Evolutionary conservation across 2,329 filamentous ascomycete species (phyloP), one percentile per base, ranked within the genome.

Genomic region (Tolypocladium endophyticum): DNA sequence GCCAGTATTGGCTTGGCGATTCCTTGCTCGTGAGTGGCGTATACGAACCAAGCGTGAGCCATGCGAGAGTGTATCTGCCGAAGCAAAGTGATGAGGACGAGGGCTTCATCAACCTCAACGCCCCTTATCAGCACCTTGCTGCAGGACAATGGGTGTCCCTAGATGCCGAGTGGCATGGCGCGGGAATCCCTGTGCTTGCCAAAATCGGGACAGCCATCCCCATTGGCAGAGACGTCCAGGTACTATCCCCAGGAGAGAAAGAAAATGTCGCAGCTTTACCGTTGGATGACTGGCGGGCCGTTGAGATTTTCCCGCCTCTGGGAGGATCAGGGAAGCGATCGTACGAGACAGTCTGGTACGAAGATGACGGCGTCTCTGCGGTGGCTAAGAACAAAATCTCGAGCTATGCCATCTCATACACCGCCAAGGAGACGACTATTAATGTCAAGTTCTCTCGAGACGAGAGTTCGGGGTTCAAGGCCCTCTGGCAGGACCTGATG

Each of bases 1-100:
- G 81, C 82, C 87, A 91, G 68, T 90, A 86, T 74, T 90, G 87
- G 87, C 81, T 90, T 30, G 87, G 87, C 14, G 84, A 88, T 59
- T 77, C 80, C 0, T 72, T 90, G 11, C 76, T 90, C 0, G 74
- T 90, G 9, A 85, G 85, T 2, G 87, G 87, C 5, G 85, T 90
- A 0, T 90, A 87, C 66, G 80, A 86, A 65, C 74, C 50, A 11
- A 85, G 0, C 84, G 82, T 4, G 75, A 77, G 1, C 77, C 71
- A 28, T 14, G 83, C 81, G 0, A 78, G 73, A 14, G 73, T 90
- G 11, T 90, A 90, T 64, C 78, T 89, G 0, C 87, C 87, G 1
- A 71, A 62, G 56, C 50, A 54, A 11, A 35, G 30, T 3, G 72
- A 68, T 1, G 73, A 74, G 0, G 81, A 84, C 33, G 76, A 78